These are phyloP conservation scores for Chrysoporthe puriensis DNA, from an alignment of 2,329 filamentous ascomycete genomes.

Conservation along the genomic window DNA sequence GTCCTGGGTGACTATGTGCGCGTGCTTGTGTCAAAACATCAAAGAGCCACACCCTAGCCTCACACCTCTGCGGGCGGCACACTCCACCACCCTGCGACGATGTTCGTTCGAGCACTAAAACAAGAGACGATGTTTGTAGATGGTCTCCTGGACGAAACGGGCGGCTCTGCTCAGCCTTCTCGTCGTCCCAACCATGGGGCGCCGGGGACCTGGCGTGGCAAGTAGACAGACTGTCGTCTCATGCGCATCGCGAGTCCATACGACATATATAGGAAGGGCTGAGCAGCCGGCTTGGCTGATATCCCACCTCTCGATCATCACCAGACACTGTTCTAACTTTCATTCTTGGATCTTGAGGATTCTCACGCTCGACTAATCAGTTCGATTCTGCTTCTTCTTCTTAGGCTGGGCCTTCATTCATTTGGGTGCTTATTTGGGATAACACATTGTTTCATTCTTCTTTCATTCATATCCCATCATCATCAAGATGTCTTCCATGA, in stretches of 20 bases:
- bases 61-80: neutral
- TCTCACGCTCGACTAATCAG: conserved; percentile 19
- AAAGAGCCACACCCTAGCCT: conserved; percentile 4
- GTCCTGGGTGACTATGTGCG: too few relatives aligned
- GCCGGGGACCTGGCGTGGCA: neutral
- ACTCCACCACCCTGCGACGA: conserved; percentile 27
- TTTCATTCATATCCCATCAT: conserved; percentile 33
- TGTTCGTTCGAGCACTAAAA: conserved; percentile 24
- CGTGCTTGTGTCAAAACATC: conserved; percentile 3
- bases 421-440: conserved; percentile 33
- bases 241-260: conserved; percentile 9
- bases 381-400: conserved; percentile 28
- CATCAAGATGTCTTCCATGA: conserved; percentile 43
- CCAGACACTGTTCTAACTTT: conserved; percentile 22
- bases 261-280: conserved; percentile 20
- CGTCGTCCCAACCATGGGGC: conserved; percentile 6
- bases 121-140: conserved; percentile 16
- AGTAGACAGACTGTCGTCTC: neutral
- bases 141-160: conserved; percentile 26
- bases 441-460: conserved; percentile 25
- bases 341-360: conserved; percentile 28
- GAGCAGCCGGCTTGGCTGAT: conserved; percentile 16
- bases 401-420: conserved; percentile 27
- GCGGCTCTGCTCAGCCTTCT: conserved; percentile 16
- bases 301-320: conserved; percentile 16